These are phyloP conservation scores for Phytophthora podocarpi DNA, from an alignment of 352 stramenopile genomes.

Conservation along the genomic window DNA sequence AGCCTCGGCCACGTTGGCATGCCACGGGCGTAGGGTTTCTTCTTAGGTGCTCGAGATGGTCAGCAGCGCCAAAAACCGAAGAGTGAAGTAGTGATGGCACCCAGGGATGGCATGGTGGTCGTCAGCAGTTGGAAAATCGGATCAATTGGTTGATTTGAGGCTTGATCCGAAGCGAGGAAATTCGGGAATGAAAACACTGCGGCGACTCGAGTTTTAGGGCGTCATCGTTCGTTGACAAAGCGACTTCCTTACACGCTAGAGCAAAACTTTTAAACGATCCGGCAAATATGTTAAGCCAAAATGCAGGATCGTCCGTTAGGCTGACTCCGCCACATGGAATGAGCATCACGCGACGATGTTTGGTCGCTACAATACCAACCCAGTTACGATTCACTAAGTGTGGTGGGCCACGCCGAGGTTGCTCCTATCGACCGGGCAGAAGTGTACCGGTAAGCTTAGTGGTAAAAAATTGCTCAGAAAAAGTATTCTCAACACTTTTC, in stretches of 20 bases:
- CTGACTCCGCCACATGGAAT: constrained; percentile 12
- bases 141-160: neutral
- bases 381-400: too few relatives aligned
- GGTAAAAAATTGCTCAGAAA: too few relatives aligned
- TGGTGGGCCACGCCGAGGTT: too few relatives aligned
- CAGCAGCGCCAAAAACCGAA: neutral
- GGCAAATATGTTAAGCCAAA: constrained; percentile 3
- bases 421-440: neutral
- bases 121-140: neutral
- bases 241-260: neutral
- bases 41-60: neutral
- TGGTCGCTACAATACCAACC: too few relatives aligned
- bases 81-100: constrained; percentile 3
- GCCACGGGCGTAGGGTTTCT: neutral
- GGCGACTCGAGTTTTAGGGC: neutral
- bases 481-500: too few relatives aligned
- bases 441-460: too few relatives aligned
- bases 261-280: constrained; percentile 22
- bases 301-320: too few relatives aligned
- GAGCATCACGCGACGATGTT: constrained; percentile 6
- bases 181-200: constrained; percentile 8
- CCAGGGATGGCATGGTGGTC: constrained; percentile 12
- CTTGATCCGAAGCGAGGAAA: constrained; percentile 9
- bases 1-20: constrained; percentile 14
- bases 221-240: neutral